Base-by-base conservation (phyloP, 148 eudicot genomes). In the Hydrangea macrophylla region DNA sequence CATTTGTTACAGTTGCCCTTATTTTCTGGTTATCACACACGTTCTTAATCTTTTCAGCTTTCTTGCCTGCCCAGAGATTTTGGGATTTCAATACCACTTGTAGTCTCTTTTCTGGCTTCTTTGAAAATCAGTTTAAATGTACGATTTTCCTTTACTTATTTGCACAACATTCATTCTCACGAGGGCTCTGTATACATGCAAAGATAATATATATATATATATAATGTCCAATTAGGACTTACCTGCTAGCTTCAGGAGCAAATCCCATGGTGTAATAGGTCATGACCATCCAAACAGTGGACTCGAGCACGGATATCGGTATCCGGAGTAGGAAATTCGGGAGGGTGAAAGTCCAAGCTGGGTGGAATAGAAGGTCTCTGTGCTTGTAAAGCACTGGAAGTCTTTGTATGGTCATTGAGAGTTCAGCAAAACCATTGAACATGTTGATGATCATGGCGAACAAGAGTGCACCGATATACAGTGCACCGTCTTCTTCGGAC, bases 181-280 rank as follows among this genome's bases (percentile, higher is more conserved):
- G n/a, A n/a, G n/a, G n/a, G n/a, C n/a, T n/a, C n/a, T n/a, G n/a
- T n/a, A n/a, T n/a, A n/a, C n/a, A n/a, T n/a, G n/a, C n/a, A n/a
- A n/a, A n/a, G n/a, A n/a, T n/a, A n/a, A n/a, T n/a, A n/a, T n/a
- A n/a, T n/a, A n/a, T 42, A 13, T 42, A 12, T 18, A 42, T 4
- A 42, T 42, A 2, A 2, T 11, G 48, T 12, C 48, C 17, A 3
- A 42, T 42, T 42, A 48, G 7, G 53, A 13, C 51, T 68, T 75
- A 92, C 97, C 96, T 85, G 91, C 90, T 84, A 24, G 96, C 86
- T 78, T 92, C 92, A 2, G 97, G 98, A 15, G 98, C 88, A 62
- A 89, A 92, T 40, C 98, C 98, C 20, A 89, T 82, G 33, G 91
- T 72, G 61, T 88, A 90, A 58, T 93, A 93, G 0, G 97, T 88